Evolutionary conservation across 2,329 filamentous ascomycete genomes (phyloP).

Genomic region (Shiraia sp.): DNA sequence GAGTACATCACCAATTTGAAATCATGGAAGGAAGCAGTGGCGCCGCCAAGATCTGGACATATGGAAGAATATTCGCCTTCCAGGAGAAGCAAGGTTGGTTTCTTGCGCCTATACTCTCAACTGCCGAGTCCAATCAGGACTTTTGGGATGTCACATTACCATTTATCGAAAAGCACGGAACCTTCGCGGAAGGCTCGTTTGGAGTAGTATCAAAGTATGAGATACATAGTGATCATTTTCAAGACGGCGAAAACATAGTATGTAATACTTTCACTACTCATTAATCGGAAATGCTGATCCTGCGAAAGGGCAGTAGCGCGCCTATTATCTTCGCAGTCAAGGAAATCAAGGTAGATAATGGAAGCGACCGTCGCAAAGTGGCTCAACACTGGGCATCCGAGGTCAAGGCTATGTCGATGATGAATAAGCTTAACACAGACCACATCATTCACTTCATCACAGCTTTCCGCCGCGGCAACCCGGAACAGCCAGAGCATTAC

Average conservation of each 20-base stretch:
- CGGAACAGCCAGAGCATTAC: conserved; percentile 9
- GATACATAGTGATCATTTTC: not conserved
- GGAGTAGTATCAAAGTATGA: not conserved
- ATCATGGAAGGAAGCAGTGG: not conserved
- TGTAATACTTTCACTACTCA: too few species aligned
- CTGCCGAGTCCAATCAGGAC: not conserved
- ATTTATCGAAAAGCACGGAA: not conserved
- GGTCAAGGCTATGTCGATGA: conserved; percentile 11
- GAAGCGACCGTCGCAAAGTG: conserved; percentile 6
- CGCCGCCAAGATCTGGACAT: not conserved
- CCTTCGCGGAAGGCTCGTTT: not conserved
- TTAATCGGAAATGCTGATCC: too few species aligned
- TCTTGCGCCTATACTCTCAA: not conserved
- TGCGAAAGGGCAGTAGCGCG: too few species aligned
- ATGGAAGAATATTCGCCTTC: not conserved
- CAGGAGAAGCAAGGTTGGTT: not conserved
- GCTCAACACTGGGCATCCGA: conserved; percentile 14
- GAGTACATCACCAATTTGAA: too few species aligned
- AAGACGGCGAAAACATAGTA: not conserved
- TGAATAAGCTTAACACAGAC: conserved; percentile 17
- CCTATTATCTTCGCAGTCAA: conserved; percentile 15
- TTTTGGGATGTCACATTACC: not conserved
- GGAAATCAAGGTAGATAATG: conserved; percentile 4
- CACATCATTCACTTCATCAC: conserved; percentile 22
- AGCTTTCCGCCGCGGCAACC: conserved; percentile 9